Evolutionary conservation across 225 moss, liverwort and hornwort genomes (phyloP), one percentile per base, ranked within the genome.

Genomic region (Climacium dendroides): DNA sequence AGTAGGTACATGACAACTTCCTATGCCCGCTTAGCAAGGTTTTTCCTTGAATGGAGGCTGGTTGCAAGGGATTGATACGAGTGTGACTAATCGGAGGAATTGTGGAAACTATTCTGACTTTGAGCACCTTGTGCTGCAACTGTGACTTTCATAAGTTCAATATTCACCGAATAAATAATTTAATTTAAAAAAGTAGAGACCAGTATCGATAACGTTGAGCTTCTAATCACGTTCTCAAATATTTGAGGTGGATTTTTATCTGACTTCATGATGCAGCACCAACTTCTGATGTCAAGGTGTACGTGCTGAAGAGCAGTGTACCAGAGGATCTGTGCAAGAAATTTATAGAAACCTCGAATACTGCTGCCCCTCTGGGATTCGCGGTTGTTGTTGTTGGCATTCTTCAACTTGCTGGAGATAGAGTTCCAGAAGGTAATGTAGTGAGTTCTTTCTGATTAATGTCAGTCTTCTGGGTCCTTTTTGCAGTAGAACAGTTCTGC

Each of bases 401-500:
- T 78, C 91, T 99, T 78, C 96, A 96, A 88, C 95, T 93, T 84
- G 89, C 92, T 32, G 99, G 97, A 89, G 99, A 97, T 34, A 99
- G 86, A 89, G 95, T 96, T 70, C 87, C 96, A 57, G 99, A 97
- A 99, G 97, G 99, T 96, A 90, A 85, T 71, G 37, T 15, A 83
- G 39, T 52, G 63, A 55, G 18, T 83, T 83, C 41, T 67, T 50
- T 72, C 65, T 82, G 77, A 74, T 89, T 32, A 63, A 76, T 74
- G 59, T 30, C 59, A 52, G 41, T 88, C 50, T 52, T 84, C 53
- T 58, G 59, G 37, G 82, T 79, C 45, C 32, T 35, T 87, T 62
- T 45, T 78, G 76, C 47, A 62, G 61, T 63, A 58, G 29, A 86
- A 37, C 29, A 84, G n/a, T 84, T 78, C 72, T 87, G 19, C 54